These are phyloP conservation scores for Sideroxylon spinosum DNA, from an alignment of 179 eudicot genomes.

Conservation along the genomic window DNA sequence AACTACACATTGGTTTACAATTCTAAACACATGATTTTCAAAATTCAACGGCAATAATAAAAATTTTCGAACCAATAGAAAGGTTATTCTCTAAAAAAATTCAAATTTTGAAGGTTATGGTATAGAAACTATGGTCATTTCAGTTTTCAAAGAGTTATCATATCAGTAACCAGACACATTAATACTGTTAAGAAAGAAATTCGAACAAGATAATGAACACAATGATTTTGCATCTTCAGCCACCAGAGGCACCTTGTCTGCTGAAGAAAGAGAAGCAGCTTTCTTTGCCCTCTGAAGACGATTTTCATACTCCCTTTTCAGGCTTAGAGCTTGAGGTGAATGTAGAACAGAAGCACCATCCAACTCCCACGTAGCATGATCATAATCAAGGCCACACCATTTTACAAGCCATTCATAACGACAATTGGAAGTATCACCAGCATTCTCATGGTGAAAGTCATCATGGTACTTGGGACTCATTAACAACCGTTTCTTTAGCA, in stretches of 20 bases:
- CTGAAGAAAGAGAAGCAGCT: constrained; percentile 18
- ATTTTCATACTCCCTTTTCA: constrained; percentile 44
- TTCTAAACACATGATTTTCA: neutral
- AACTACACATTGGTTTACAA: neutral
- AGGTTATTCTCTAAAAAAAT: neutral
- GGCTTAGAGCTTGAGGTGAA: constrained; percentile 42
- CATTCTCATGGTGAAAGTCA: constrained; percentile 22
- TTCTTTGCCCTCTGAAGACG: constrained; percentile 44
- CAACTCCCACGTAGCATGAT: constrained; percentile 73
- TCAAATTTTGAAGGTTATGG: neutral
- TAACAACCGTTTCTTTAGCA: constrained; percentile 54
- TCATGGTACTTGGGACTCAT: constrained; percentile 20
- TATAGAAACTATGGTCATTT: neutral
- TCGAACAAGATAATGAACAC: neutral
- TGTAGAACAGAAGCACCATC: constrained; percentile 48
- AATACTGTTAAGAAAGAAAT: neutral
- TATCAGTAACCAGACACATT: neutral
- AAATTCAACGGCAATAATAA: neutral
- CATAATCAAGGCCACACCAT: constrained; percentile 74
- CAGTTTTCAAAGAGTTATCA: neutral
- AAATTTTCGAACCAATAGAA: neutral
- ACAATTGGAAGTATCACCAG: constrained; percentile 26
- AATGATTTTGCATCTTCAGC: neutral
- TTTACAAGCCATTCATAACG: constrained; percentile 75
- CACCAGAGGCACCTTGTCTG: constrained; percentile 33